A percentile compares a stretch with the other conserved stretches of the same genome.
These are phyloP conservation scores for Bryum argenteum DNA, from an alignment of 225 moss, liverwort and hornwort genomes.

Conservation along the genomic window DNA sequence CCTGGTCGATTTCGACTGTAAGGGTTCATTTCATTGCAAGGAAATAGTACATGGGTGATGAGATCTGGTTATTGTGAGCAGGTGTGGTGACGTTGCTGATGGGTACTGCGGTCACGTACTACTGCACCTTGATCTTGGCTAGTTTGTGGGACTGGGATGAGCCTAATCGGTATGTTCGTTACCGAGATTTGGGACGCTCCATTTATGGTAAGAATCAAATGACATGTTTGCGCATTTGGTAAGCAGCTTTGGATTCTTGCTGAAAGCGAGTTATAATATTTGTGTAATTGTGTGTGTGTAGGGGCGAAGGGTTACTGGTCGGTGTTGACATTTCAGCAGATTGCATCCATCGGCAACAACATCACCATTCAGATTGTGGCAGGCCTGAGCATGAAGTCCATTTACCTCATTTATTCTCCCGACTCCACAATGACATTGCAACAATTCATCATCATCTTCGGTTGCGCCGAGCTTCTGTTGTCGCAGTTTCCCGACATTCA, in stretches of 20 bases:
- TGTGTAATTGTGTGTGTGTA: constrained; percentile 12
- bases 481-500: constrained; percentile 73
- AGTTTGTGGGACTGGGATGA: constrained; percentile 72
- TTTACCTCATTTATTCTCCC: constrained; percentile 30
- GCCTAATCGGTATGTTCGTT: constrained; percentile 56
- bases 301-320: constrained; percentile 65
- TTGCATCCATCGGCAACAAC: constrained; percentile 79
- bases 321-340: constrained; percentile 62
- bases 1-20: too few relatives aligned
- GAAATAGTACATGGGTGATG: neutral
- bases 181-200: constrained; percentile 60
- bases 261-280: neutral
- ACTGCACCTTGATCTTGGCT: constrained; percentile 60
- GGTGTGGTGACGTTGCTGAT: constrained; percentile 54
- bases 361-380: constrained; percentile 78
- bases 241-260: too few relatives aligned
- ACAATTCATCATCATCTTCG: constrained; percentile 72
- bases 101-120: constrained; percentile 65
- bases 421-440: constrained; percentile 41
- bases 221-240: too few relatives aligned
- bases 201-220: constrained; percentile 54
- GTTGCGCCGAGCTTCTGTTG: constrained; percentile 48
- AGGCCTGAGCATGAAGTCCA: constrained; percentile 70
- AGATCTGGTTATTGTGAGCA: constrained; percentile 38
- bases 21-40: too few relatives aligned